These are phyloP conservation scores for Hibiscus tridactylites DNA, from an alignment of 345 rosid species.

Conservation along the genomic window DNA sequence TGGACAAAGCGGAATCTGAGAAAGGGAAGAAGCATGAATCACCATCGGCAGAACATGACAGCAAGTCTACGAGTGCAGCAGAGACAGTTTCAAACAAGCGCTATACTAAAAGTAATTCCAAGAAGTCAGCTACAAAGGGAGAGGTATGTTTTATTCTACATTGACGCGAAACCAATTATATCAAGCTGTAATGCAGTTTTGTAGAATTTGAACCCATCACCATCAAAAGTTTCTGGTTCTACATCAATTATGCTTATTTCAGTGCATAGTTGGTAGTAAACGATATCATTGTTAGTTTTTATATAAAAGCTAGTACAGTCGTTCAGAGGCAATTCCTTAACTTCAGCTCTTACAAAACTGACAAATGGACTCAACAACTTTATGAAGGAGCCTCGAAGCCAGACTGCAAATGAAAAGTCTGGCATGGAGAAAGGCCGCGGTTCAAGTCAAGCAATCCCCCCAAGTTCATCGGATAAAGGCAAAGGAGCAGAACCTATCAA, in stretches of 20 bases:
- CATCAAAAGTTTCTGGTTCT: neutral
- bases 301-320: neutral
- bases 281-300: neutral
- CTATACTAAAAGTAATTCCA: conserved; percentile 27
- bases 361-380: conserved; percentile 75
- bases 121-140: conserved; percentile 50
- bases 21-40: conserved; percentile 30
- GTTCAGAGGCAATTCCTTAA: conserved; percentile 34
- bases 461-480: conserved; percentile 12
- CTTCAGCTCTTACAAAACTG: conserved; percentile 67
- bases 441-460: conserved; percentile 13
- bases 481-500: conserved; percentile 15
- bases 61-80: conserved; percentile 26
- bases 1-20: conserved; percentile 20
- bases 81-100: conserved; percentile 11
- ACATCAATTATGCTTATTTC: neutral
- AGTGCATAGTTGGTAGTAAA: neutral
- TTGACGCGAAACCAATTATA: neutral
- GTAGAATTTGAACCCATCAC: neutral
- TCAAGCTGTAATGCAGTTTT: neutral
- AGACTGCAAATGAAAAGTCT: conserved; percentile 52
- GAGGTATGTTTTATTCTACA: conserved; percentile 48
- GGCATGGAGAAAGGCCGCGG: conserved; percentile 41
- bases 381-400: conserved; percentile 71
- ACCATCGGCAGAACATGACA: conserved; percentile 19